Evolutionary conservation across 805 yeast genomes (phyloP).

Genomic region (Schwanniomyces polymorphus): DNA sequence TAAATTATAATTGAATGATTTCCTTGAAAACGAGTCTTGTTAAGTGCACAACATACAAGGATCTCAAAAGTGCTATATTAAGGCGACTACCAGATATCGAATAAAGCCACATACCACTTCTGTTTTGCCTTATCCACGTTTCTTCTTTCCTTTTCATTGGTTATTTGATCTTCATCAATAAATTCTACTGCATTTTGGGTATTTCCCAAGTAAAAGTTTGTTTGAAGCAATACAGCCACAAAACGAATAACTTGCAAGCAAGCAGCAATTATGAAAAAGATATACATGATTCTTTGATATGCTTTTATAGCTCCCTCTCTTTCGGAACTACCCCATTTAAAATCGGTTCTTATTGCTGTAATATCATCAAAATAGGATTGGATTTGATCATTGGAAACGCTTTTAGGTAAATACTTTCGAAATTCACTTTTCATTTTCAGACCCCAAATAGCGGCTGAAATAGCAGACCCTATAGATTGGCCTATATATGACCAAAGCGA

Average conservation of each 20-base stretch:
- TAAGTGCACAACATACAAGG: no score
- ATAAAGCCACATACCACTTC: no score
- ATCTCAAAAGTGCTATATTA: no score
- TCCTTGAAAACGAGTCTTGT: no score
- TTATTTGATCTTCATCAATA: no score
- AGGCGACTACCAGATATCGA: no score
- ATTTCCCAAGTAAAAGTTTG: constrained; percentile 33
- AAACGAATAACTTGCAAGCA: constrained; percentile 28
- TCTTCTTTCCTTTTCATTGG: no score
- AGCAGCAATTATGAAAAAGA: constrained; percentile 24
- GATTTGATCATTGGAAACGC: constrained; percentile 16
- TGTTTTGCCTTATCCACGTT: no score
- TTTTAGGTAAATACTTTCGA: constrained; percentile 23
- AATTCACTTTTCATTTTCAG: constrained; percentile 28
- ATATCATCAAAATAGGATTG: constrained; percentile 18
- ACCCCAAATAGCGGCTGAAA: constrained; percentile 34
- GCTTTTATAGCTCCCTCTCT: constrained; percentile 36
- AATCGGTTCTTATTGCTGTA: constrained; percentile 17
- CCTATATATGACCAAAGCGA: constrained; percentile 37
- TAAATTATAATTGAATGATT: no score
- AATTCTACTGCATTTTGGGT: constrained; percentile 32
- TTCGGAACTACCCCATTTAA: constrained; percentile 20
- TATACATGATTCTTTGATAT: constrained; percentile 23
- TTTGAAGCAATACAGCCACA: constrained; percentile 28
- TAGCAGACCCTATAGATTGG: constrained; percentile 38